These are phyloP conservation scores for Panus rudis DNA, from an alignment of 768 basidiomycete species.

Conservation along the genomic window DNA sequence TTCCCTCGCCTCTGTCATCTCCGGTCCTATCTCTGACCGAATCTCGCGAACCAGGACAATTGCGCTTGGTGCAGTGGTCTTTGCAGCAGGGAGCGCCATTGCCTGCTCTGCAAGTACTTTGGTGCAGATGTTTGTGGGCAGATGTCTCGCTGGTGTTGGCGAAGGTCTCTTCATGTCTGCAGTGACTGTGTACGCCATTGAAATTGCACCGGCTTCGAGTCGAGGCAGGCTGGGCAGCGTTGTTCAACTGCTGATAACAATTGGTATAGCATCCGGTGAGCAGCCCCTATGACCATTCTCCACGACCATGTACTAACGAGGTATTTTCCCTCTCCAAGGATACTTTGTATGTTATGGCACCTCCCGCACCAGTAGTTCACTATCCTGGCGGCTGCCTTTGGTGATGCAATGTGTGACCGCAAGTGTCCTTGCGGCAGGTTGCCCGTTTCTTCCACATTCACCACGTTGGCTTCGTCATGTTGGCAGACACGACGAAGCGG, in stretches of 20 bases:
- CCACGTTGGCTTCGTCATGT: conserved; percentile 35
- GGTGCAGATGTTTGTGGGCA: conserved; percentile 34
- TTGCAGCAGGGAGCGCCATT: conserved; percentile 34
- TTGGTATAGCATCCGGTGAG: conserved; percentile 34
- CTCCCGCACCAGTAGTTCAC: conserved; percentile 21
- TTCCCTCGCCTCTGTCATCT: conserved; percentile 30
- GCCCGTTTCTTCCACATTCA: conserved; percentile 30
- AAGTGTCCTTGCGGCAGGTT: conserved; percentile 22
- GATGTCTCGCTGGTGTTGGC: conserved; percentile 40
- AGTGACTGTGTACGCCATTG: conserved; percentile 33
- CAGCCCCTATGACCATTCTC: conserved; percentile 13
- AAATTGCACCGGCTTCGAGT: conserved; percentile 35
- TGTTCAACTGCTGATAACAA: conserved; percentile 36
- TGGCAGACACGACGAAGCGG: conserved; percentile 28
- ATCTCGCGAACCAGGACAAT: conserved; percentile 42
- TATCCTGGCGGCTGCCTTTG: conserved; percentile 35
- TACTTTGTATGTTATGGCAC: conserved; percentile 35
- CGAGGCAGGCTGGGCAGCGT: conserved; percentile 35
- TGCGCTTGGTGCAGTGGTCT: conserved; percentile 34
- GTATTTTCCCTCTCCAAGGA: conserved; percentile 14
- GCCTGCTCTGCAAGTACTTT: conserved; percentile 30
- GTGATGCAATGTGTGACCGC: conserved; percentile 27
- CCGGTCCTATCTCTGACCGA: conserved; percentile 38
- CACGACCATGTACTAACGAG: no score
- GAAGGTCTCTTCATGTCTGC: conserved; percentile 40